These are phyloP conservation scores for Trichopus zeylanicus DNA, from an alignment of 116 monocot species.

Conservation along the genomic window DNA sequence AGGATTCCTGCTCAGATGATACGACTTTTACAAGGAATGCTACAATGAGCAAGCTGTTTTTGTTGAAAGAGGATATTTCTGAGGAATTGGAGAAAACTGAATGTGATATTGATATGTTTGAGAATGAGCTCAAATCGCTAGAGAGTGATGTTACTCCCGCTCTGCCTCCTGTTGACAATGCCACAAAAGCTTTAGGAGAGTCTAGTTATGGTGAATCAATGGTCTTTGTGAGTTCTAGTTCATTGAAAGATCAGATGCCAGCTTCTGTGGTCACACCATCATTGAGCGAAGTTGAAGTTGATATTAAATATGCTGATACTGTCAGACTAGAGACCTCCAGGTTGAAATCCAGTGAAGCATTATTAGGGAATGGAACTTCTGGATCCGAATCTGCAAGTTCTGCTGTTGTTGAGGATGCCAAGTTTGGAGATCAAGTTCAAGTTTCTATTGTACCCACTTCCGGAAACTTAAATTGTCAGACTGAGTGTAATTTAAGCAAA, in stretches of 20 bases:
- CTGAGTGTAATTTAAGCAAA: conserved; percentile 16
- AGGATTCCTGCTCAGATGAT: conserved; percentile 57
- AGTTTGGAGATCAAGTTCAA: neutral
- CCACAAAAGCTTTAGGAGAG: conserved; percentile 7
- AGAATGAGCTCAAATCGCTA: conserved; percentile 61
- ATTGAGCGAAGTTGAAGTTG: conserved; percentile 5
- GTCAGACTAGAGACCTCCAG: conserved; percentile 5
- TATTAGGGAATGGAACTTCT: neutral
- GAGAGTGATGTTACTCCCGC: conserved; percentile 4
- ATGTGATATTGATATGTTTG: conserved; percentile 76
- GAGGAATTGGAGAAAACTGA: conserved; percentile 83
- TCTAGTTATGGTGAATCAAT: conserved; percentile 12
- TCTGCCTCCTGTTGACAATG: neutral
- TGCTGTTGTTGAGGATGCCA: neutral
- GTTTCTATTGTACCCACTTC: neutral
- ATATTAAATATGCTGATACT: conserved; percentile 7
- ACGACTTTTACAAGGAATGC: conserved; percentile 27
- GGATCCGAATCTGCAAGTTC: neutral
- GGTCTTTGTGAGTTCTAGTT: neutral
- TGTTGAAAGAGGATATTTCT: conserved; percentile 52
- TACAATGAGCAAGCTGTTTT: conserved; percentile 35
- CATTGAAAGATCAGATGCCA: neutral
- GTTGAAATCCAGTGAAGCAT: conserved; percentile 1
- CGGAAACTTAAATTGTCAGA: neutral
- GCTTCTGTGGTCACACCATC: neutral